Conservation (phyloP, 2,329 filamentous ascomycete genomes). For the Orbilia ellipsospora region DNA sequence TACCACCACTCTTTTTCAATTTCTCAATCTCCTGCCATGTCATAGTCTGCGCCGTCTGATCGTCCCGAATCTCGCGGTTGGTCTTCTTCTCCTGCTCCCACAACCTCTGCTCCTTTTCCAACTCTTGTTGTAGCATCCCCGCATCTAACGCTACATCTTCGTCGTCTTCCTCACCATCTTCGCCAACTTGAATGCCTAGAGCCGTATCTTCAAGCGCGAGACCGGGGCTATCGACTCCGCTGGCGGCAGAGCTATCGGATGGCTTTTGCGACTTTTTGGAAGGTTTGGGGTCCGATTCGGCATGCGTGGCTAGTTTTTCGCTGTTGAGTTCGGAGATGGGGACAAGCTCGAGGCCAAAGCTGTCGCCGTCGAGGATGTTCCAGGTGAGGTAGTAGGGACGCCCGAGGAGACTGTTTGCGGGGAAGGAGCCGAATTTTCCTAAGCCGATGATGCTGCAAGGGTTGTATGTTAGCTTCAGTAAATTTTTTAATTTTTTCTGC, state of each 20-base stretch:
- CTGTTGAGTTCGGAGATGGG: slow-evolving; percentile 57
- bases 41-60: slow-evolving; percentile 77
- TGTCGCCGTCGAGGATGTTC: slow-evolving; percentile 69
- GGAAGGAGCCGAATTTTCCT: slow-evolving; percentile 92
- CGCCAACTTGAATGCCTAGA: slow-evolving; percentile 58
- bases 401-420: slow-evolving; percentile 87
- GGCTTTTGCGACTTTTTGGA: slow-evolving; percentile 34
- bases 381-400: slow-evolving; percentile 92
- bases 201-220: slow-evolving; percentile 46
- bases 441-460: slow-evolving; percentile 79
- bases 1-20: slow-evolving; percentile 74
- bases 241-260: slow-evolving; percentile 36
- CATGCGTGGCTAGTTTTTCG: slow-evolving; percentile 56
- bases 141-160: slow-evolving; percentile 63
- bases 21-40: slow-evolving; percentile 77
- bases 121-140: slow-evolving; percentile 55
- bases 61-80: slow-evolving; percentile 73
- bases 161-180: slow-evolving; percentile 53
- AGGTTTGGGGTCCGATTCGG: slow-evolving; percentile 14
- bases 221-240: slow-evolving; percentile 47
- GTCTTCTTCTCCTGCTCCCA: slow-evolving; percentile 69
- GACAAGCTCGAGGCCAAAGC: slow-evolving; percentile 57
- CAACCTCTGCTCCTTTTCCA: slow-evolving; percentile 61
- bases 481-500: slow-evolving; percentile 18
- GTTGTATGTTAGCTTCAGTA: slow-evolving; percentile 59